phyloP scores from a whole-genome alignment of 805 yeast species.

The Candida ipomoeae region DNA sequence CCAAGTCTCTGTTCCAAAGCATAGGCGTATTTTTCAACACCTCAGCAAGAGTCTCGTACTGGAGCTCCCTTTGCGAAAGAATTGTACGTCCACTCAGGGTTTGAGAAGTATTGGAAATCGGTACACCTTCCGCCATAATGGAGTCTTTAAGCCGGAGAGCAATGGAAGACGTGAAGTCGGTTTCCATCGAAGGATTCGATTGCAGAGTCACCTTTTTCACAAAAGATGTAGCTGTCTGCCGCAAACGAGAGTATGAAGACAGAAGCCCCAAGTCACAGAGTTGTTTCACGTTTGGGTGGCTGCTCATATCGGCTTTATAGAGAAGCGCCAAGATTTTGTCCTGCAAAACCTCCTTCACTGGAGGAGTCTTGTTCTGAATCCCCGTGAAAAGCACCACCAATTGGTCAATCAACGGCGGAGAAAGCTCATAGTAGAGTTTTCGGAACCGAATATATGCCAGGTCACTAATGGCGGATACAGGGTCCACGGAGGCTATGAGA shows the following conservation, averaged over 20 bases:
- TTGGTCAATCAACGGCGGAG: constrained; percentile 43
- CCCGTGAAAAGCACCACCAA: constrained; percentile 54
- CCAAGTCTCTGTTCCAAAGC: constrained; percentile 41
- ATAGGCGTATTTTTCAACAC: constrained; percentile 47
- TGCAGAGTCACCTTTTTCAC: constrained; percentile 53
- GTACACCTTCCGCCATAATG: constrained; percentile 60
- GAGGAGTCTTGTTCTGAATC: constrained; percentile 37
- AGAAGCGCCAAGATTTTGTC: constrained; percentile 51
- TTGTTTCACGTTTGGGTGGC: constrained; percentile 36
- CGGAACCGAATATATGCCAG: constrained; percentile 48
- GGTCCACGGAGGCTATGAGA: constrained; percentile 61
- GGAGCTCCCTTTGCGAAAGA: constrained; percentile 50
- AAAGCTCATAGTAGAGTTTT: constrained; percentile 49
- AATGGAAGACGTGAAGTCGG: constrained; percentile 36
- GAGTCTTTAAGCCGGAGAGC: constrained; percentile 51
- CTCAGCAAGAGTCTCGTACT: constrained; percentile 77
- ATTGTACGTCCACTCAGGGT: constrained; percentile 33
- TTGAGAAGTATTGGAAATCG: constrained; percentile 34
- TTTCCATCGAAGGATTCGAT: neutral
- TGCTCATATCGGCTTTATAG: constrained; percentile 50
- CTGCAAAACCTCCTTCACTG: constrained; percentile 52
- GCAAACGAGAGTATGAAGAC: constrained; percentile 49
- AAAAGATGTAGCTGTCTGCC: constrained; percentile 56
- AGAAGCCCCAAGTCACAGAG: constrained; percentile 59
- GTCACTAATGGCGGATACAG: constrained; percentile 52